A percentile compares a stretch with the other conserved stretches of the same genome.
phyloP scores from a whole-genome alignment of 148 eudicot genomes.

The Fagopyrum homotropicum region DNA sequence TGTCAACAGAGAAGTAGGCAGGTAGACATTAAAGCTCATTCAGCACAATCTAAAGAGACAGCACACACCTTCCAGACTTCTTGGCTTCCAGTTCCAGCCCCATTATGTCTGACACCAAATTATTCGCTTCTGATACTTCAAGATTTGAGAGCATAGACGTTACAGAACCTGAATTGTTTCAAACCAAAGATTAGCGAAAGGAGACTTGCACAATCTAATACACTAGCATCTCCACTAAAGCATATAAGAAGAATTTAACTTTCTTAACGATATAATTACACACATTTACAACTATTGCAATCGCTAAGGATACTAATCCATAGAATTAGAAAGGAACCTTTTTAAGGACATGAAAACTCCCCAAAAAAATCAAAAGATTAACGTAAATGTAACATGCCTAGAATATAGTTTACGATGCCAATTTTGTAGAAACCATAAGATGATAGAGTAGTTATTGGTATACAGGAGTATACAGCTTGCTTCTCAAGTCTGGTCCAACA shows the following conservation, averaged over 20 bases:
- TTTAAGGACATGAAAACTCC: background rate
- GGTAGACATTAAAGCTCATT: background rate
- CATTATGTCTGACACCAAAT: slow-evolving; percentile 49
- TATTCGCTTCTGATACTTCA: slow-evolving; percentile 59
- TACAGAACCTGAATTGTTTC: slow-evolving; percentile 54
- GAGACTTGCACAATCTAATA: background rate
- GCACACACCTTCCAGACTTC: slow-evolving; percentile 65
- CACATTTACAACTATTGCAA: background rate
- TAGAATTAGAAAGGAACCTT: background rate
- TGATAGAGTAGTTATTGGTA: background rate
- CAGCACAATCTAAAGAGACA: slow-evolving; percentile 9
- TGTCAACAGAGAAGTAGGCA: slow-evolving; percentile 8
- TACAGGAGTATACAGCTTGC: background rate
- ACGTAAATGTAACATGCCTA: background rate
- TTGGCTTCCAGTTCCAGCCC: slow-evolving; percentile 29
- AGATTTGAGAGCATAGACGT: slow-evolving; percentile 71
- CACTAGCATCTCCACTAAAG: background rate
- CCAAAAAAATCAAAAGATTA: background rate
- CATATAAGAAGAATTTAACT: background rate
- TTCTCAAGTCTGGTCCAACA: background rate
- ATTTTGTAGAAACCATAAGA: background rate
- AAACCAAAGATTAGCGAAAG: background rate
- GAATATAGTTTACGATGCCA: background rate
- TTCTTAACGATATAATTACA: background rate
- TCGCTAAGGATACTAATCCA: background rate